Percentiles rank a stretch among this genome's conserved stretches.
These are phyloP conservation scores for Kazachstania viticola DNA, from an alignment of 805 yeast genomes.

Conservation along the genomic window DNA sequence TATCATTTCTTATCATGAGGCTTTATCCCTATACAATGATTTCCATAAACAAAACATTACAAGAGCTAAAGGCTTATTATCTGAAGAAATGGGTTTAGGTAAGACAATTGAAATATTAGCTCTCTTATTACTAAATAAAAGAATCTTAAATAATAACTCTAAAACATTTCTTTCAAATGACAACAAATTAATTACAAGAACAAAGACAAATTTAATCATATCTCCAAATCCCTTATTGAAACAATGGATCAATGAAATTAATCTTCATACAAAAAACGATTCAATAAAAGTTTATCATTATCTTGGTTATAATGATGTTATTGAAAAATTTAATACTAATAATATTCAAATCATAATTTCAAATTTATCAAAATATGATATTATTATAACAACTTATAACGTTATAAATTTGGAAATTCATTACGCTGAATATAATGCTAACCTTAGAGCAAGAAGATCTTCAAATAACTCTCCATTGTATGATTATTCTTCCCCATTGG, in stretches of 20 bases:
- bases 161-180: conserved; percentile 9
- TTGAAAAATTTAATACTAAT: conserved; percentile 13
- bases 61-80: conserved; percentile 46
- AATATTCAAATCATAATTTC: conserved; percentile 32
- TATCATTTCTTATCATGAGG: conserved; percentile 11
- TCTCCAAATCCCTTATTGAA: conserved; percentile 75
- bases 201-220: conserved; percentile 68
- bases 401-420: conserved; percentile 67
- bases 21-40: conserved; percentile 8
- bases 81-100: conserved; percentile 97
- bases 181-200: conserved; percentile 25
- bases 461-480: conserved; percentile 22
- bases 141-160: conserved; percentile 26
- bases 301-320: conserved; percentile 39
- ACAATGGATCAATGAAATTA: conserved; percentile 80
- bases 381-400: conserved; percentile 70
- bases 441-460: conserved; percentile 22
- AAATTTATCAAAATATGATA: conserved; percentile 51
- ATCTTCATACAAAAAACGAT: conserved; percentile 26
- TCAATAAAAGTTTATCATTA: conserved; percentile 51
- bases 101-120: conserved; percentile 82
- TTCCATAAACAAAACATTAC: conserved; percentile 2
- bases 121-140: conserved; percentile 46
- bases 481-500: conserved; percentile 72
- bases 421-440: conserved; percentile 61